Evolutionary conservation across 169 alveolate genomes (phyloP).

Genomic region (Eimeria zaria): DNA sequence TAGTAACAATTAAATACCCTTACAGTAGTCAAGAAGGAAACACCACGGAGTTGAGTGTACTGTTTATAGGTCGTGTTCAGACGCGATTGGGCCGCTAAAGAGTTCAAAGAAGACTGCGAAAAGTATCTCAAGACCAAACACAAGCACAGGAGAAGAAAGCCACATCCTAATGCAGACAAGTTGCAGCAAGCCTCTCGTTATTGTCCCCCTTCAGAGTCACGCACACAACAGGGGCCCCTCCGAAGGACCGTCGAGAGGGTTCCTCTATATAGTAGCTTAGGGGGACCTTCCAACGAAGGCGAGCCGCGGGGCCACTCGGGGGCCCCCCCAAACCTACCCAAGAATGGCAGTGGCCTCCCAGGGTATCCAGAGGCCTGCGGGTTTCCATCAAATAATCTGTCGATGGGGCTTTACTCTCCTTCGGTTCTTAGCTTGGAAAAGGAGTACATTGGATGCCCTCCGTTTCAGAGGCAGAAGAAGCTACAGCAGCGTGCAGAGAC

Average conservation of each 20-base stretch:
- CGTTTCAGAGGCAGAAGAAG: not conserved
- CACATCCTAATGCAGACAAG: not conserved
- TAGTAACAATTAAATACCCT: too few species aligned
- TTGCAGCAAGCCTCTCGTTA: not conserved
- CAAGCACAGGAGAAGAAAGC: not conserved
- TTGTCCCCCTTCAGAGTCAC: not conserved
- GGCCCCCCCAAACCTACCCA: too few species aligned
- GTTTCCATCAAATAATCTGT: not conserved
- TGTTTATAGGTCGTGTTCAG: conserved; percentile 9
- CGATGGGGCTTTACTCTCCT: not conserved
- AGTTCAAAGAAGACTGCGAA: conserved; percentile 22
- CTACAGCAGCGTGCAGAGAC: not conserved
- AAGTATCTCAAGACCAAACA: not conserved
- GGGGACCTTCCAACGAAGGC: not conserved
- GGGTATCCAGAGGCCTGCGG: not conserved
- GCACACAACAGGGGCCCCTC: not conserved
- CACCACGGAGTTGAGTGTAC: not conserved
- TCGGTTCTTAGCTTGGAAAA: not conserved
- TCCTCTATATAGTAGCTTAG: not conserved
- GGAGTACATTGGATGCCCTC: not conserved
- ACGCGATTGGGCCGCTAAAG: not conserved
- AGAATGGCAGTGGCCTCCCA: not conserved
- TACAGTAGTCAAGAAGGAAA: too few species aligned
- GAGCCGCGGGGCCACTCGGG: too few species aligned
- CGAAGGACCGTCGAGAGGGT: not conserved